Evolutionary conservation across 2,329 filamentous ascomycete species (phyloP).

Genomic region (Stemphylium lycopersici): DNA sequence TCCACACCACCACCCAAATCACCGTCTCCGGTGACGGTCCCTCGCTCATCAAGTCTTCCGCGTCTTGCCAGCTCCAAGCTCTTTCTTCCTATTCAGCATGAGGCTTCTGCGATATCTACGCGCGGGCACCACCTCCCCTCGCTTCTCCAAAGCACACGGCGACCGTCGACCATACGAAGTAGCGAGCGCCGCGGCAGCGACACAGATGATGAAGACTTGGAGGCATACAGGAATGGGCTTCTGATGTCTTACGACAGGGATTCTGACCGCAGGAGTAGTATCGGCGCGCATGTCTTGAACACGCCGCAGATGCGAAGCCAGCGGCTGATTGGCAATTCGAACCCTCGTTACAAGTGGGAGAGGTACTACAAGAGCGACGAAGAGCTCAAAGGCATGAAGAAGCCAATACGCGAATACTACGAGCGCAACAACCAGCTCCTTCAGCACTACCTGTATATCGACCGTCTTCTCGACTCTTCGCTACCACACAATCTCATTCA

Average conservation of each 20-base stretch:
- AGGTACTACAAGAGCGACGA: conserved; percentile 83
- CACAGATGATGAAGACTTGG: conserved; percentile 41
- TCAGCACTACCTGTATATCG: conserved; percentile 92
- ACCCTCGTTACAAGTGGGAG: conserved; percentile 84
- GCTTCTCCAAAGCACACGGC: conserved; percentile 33
- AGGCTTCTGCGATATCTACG: conserved; percentile 48
- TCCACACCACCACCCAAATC: conserved; percentile 25
- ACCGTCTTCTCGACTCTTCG: conserved; percentile 86
- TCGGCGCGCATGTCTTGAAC: conserved; percentile 52
- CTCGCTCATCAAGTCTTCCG: conserved; percentile 35
- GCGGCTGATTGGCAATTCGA: conserved; percentile 86
- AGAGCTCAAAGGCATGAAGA: conserved; percentile 73
- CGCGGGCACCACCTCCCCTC: conserved; percentile 53
- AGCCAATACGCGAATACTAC: conserved; percentile 82
- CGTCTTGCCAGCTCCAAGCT: conserved; percentile 46
- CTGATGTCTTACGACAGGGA: conserved; percentile 44
- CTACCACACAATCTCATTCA: conserved; percentile 91
- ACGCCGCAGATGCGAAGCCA: conserved; percentile 77
- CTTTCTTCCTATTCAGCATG: conserved; percentile 52
- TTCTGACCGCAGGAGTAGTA: conserved; percentile 49
- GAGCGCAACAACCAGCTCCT: conserved; percentile 87
- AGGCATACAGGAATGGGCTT: conserved; percentile 34
- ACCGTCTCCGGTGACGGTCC: conserved; percentile 20
- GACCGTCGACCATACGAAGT: conserved; percentile 41
- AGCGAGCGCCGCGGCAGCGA: conserved; percentile 38